phyloP scores from a whole-genome alignment of 108 stramenopile genomes.

The Mediolabrus comicus region DNA sequence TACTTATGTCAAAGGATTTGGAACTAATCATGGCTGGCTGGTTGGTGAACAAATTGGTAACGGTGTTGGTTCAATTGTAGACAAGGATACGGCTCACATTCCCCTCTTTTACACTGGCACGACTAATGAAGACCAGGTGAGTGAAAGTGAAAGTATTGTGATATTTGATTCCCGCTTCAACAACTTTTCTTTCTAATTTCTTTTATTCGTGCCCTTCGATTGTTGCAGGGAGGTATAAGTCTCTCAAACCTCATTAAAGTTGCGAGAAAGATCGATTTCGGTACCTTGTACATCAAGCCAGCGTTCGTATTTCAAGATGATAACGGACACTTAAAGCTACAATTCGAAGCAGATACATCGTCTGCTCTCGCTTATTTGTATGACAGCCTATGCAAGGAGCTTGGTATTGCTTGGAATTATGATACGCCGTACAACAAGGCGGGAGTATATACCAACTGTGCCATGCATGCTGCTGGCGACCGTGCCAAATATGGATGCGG shows the following conservation, averaged over 20 bases:
- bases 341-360: constrained; percentile 79
- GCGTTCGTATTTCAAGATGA: constrained; percentile 87
- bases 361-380: constrained; percentile 85
- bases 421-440: constrained; percentile 72
- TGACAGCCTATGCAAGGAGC: constrained; percentile 79
- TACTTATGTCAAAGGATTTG: constrained; percentile 65
- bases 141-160: background rate
- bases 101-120: constrained; percentile 88
- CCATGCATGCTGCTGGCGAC: constrained; percentile 90
- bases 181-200: background rate
- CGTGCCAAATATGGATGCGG: constrained; percentile 85
- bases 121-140: constrained; percentile 79
- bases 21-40: constrained; percentile 84
- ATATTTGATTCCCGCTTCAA: background rate
- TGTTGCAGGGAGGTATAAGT: constrained; percentile 76
- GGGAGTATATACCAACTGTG: constrained; percentile 79
- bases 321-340: constrained; percentile 84
- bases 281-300: constrained; percentile 88
- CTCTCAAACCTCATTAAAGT: constrained; percentile 75
- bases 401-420: constrained; percentile 89
- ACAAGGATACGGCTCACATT: constrained; percentile 90
- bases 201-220: constrained; percentile 14
- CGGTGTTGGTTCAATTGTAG: constrained; percentile 84
- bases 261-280: constrained; percentile 77
- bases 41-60: constrained; percentile 82